Evolutionary conservation across 2,329 filamentous ascomycete species (phyloP), one percentile per base, ranked within the genome.

Genomic region (Penicillium oxalicum): DNA sequence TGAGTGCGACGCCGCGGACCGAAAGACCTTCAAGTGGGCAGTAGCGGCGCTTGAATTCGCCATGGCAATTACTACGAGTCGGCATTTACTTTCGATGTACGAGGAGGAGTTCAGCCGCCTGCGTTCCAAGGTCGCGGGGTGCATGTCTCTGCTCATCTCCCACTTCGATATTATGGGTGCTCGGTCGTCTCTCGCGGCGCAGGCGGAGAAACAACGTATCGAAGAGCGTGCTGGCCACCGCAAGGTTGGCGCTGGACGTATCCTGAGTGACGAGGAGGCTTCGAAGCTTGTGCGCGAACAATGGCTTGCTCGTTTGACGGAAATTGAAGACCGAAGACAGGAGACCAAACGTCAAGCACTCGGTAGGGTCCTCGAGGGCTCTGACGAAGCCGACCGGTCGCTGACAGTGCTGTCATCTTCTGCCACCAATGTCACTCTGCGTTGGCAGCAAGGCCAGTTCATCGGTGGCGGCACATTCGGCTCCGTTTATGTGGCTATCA

Each of bases 111-210:
- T 95, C 66, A 80, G 84, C 5, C 83, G 79, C 54, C 75, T 98
- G 53, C 82, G 91, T 39, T 78, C 82, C 49, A 97, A 96, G 69
- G 93, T 98, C 4, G 90, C 90, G 7, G 91, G 91, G 0, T 98
- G 93, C 69, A 98, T 98, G 93, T 91, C 89, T 18, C 79, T 98
- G 25, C 77, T 98, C 42, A 97, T 98, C 58, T 96, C 91, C 8
- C 93, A 98, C 70, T 98, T 98, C 62, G 93, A 98, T 68, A 97
- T 98, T 70, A 95, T 98, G 87, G 93, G 93, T 25, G 93, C 93
- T 26, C 83, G 91, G 61, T 95, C 91, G 5, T 96, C 86, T 37
- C 78, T 96, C 54, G 93, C 93, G 9, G 93, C 93, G 4, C 90
- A 96, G 70, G 89, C 90, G 2, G 93, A 98, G 71, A 91, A 89